These are phyloP conservation scores for Starmerella floricola DNA, from an alignment of 805 yeast genomes.

Conservation along the genomic window DNA sequence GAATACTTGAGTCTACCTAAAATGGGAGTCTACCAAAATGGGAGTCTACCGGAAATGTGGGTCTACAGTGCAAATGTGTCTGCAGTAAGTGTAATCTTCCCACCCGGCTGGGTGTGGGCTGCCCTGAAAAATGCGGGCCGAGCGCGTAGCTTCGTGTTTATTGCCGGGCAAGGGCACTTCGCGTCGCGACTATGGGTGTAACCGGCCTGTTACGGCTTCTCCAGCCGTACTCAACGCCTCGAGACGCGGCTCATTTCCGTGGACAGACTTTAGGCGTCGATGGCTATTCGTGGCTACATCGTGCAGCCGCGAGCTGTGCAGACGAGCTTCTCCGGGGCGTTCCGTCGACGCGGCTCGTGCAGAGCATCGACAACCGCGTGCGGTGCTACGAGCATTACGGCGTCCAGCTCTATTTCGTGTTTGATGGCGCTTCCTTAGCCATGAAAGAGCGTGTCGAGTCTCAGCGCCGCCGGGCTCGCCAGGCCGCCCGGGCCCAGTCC, in stretches of 20 bases:
- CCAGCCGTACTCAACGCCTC: constrained; percentile 56
- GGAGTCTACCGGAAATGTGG: too few species aligned
- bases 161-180: too few species aligned
- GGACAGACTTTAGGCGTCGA: constrained; percentile 85
- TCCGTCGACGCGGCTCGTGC: constrained; percentile 50
- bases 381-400: constrained; percentile 54
- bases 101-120: too few species aligned
- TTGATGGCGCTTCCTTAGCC: constrained; percentile 83
- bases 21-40: too few species aligned
- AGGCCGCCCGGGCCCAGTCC: constrained; percentile 34
- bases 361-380: constrained; percentile 55
- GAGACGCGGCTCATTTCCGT: constrained; percentile 45
- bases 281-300: constrained; percentile 93
- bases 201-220: constrained; percentile 69
- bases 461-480: constrained; percentile 48
- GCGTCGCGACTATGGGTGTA: constrained; percentile 48
- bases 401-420: constrained; percentile 74
- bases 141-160: background rate
- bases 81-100: too few species aligned
- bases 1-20: too few species aligned
- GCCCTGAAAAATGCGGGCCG: too few species aligned
- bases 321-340: constrained; percentile 59
- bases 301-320: constrained; percentile 72
- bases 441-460: constrained; percentile 63
- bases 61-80: too few species aligned